Evolutionary conservation across 257 asterid species (phyloP), one percentile per base, ranked within the genome.

Genomic region (Primulina eburnea): DNA sequence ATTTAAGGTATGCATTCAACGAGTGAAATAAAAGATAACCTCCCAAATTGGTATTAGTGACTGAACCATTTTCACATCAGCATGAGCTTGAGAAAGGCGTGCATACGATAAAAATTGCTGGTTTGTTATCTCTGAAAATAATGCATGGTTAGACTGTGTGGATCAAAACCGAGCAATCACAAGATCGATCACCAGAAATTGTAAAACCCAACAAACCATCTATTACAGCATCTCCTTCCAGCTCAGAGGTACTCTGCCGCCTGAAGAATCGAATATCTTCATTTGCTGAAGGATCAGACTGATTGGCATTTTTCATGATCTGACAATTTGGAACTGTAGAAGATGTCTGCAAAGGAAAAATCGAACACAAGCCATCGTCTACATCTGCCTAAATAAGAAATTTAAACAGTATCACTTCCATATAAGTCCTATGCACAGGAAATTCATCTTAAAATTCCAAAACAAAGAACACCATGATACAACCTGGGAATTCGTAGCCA

Each of bases 41-140:
- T 90, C 95, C 99, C 97, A 93, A 65, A 93, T 93, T 35, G 97
- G 97, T 71, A 93, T 79, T 29, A 93, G 83, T 61, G 99, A 93
- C 83, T 86, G 99, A 74, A 93, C 96, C 96, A 86, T 85, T 88
- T 84, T 89, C 85, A 78, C 78, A 58, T 84, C 84, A 61, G 96
- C 79, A 78, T 67, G 64, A 73, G 83, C 71, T 82, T 90, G 97
- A 10, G 99, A 89, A 76, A 88, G 94, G 72, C 89, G 78, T 32
- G 86, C 77, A 66, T 73, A 86, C 7, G 91, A 83, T 69, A 81
- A 75, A 70, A 74, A 73, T 75, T 85, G 84, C 83, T 86, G 97
- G 80, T 93, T 93, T 67, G 86, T 73, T 69, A 93, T 86, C 72
- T 92, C 99, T 93, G 96, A 71, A 82, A 37, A 74, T 50, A 33